Percentiles rank a stretch among this genome's conserved stretches.
These are phyloP conservation scores for Fusarium mundagurra DNA, from an alignment of 2,329 filamentous ascomycete species.

Conservation along the genomic window DNA sequence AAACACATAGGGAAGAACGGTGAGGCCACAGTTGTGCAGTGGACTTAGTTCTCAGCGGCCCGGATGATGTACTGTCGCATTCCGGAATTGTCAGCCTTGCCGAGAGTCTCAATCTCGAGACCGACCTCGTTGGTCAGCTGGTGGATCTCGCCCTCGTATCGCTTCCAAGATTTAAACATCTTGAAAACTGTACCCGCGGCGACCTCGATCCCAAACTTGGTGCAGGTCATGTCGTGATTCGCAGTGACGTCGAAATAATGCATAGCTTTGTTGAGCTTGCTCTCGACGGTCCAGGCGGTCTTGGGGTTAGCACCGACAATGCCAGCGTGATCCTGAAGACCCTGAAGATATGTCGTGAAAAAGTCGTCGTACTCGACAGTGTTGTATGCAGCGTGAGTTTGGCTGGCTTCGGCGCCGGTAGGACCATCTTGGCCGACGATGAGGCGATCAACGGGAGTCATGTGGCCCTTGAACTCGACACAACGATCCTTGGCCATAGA, in stretches of 20 bases:
- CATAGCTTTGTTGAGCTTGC: conserved; percentile 21
- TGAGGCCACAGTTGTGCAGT: fast-evolving
- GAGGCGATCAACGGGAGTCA: conserved; percentile 22
- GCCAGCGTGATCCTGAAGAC: conserved; percentile 23
- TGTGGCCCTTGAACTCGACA: conserved; percentile 22
- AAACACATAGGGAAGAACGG: background rate
- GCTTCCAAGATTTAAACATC: conserved; percentile 43
- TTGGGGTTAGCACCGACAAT: conserved; percentile 3
- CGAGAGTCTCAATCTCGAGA: conserved; percentile 30
- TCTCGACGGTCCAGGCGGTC: conserved; percentile 11
- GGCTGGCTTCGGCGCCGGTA: background rate
- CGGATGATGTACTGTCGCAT: conserved; percentile 36
- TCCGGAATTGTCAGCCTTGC: conserved; percentile 30
- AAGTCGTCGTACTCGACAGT: conserved; percentile 32
- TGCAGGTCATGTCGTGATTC: conserved; percentile 21
- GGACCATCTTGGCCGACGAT: conserved; percentile 36
- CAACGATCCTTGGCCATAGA: conserved; percentile 31
- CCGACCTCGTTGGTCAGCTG: conserved; percentile 14
- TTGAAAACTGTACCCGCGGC: conserved; percentile 12
- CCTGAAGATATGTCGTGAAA: conserved; percentile 25
- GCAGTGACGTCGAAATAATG: conserved; percentile 35
- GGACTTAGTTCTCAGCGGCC: background rate
- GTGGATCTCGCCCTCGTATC: conserved; percentile 19
- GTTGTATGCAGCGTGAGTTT: conserved; percentile 13
- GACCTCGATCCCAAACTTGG: background rate